Percentiles rank a stretch among this genome's conserved stretches.
Conservation (phyloP, 176 grass and related monocot genomes). For the Hyparrhenia diplandra region DNA sequence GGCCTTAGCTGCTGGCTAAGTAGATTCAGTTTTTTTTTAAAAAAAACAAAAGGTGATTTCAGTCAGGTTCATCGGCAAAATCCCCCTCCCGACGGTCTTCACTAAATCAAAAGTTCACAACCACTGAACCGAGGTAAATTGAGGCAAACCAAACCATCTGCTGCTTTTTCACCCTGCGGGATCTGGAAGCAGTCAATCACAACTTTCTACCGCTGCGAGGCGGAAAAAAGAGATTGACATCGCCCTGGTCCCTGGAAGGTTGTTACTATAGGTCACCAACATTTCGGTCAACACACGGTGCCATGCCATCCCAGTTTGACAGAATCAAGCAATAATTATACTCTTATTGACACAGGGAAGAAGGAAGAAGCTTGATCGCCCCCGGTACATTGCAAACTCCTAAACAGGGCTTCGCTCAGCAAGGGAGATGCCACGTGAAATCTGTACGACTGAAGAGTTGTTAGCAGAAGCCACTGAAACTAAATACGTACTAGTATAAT, state of each 20-base stretch:
- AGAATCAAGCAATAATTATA: background rate
- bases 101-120: background rate
- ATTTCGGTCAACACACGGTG: constrained; percentile 7
- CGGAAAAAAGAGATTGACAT: background rate
- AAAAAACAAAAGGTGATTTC: too few relatives aligned
- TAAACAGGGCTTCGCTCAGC: too few relatives aligned
- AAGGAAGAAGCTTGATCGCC: background rate
- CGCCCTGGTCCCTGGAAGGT: too few relatives aligned
- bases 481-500: background rate
- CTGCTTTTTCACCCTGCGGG: background rate
- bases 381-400: too few relatives aligned
- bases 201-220: background rate
- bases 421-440: background rate
- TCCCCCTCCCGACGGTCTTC: too few relatives aligned
- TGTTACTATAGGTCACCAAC: too few relatives aligned
- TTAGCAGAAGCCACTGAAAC: background rate
- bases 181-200: background rate
- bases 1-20: too few relatives aligned
- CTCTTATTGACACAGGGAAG: background rate
- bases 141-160: background rate
- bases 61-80: too few relatives aligned
- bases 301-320: constrained; percentile 13
- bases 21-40: too few relatives aligned
- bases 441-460: background rate
- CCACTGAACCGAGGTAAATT: background rate